A percentile compares a stretch with the other conserved stretches of the same genome.
These are phyloP conservation scores for Suillus plorans DNA, from an alignment of 768 basidiomycete genomes.

Conservation along the genomic window DNA sequence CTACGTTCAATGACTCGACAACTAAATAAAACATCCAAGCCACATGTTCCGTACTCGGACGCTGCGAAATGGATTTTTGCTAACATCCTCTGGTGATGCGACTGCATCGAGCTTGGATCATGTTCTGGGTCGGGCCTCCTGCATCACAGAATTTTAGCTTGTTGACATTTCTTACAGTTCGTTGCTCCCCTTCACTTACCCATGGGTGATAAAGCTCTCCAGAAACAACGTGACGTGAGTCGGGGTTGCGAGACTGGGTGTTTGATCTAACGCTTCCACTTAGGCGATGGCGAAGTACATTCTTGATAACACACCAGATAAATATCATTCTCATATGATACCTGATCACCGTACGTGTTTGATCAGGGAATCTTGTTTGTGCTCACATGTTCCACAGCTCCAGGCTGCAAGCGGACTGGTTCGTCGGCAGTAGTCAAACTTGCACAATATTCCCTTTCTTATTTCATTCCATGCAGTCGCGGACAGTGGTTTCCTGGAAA, in stretches of 20 bases:
- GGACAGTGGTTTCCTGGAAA: not conserved
- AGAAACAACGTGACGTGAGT: constrained; percentile 14
- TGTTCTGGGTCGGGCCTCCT: constrained; percentile 42
- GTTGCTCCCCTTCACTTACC: constrained; percentile 20
- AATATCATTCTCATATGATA: not conserved
- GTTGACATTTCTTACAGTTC: constrained; percentile 10
- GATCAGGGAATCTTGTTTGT: not conserved
- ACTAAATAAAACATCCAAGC: constrained; percentile 34
- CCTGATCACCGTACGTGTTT: not conserved
- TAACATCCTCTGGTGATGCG: constrained; percentile 49
- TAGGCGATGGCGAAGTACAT: not conserved
- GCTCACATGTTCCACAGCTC: not conserved
- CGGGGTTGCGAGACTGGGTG: not conserved
- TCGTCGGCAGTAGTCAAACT: not conserved
- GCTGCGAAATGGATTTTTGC: constrained; percentile 51
- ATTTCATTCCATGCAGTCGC: not conserved
- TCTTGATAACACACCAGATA: not conserved
- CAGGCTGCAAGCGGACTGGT: not conserved
- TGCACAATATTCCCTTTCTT: not conserved
- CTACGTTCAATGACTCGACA: not conserved
- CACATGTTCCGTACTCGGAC: constrained; percentile 39
- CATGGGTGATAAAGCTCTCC: constrained; percentile 8
- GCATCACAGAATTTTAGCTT: not conserved
- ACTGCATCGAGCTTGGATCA: constrained; percentile 49
- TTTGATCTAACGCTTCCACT: not conserved